Conservation (phyloP, 768 basidiomycete species). For the Amanita jacksonii region DNA sequence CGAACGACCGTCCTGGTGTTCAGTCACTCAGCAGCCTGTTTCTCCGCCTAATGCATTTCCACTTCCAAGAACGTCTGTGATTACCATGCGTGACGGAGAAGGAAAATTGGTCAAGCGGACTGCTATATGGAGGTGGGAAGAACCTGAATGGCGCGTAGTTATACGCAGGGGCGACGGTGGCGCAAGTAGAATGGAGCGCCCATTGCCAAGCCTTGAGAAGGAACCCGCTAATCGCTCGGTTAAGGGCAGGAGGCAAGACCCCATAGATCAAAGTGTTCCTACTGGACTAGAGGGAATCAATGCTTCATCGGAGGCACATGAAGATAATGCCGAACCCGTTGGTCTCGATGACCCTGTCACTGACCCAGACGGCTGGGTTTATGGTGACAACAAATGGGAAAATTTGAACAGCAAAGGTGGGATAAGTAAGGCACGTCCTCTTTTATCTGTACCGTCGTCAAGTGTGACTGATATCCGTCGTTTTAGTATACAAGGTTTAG, state of each 20-base stretch:
- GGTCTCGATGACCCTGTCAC: constrained; percentile 50
- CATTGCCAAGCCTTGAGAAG: constrained; percentile 42
- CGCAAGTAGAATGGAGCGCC: constrained; percentile 47
- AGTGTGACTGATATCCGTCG: not conserved
- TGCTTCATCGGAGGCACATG: constrained; percentile 19
- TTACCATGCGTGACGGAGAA: constrained; percentile 42
- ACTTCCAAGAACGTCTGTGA: constrained; percentile 52
- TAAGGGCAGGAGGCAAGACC: constrained; percentile 39
- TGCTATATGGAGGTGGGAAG: constrained; percentile 85
- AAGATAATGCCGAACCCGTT: constrained; percentile 22
- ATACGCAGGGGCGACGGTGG: constrained; percentile 46
- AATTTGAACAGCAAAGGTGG: constrained; percentile 63
- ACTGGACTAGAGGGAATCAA: constrained; percentile 16
- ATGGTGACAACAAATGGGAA: constrained; percentile 96
- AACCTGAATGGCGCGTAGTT: constrained; percentile 82
- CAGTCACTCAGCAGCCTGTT: constrained; percentile 45
- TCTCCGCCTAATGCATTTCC: constrained; percentile 62
- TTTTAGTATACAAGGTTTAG: constrained; percentile 76
- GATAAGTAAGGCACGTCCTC: constrained; percentile 60
- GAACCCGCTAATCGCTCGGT: constrained; percentile 37
- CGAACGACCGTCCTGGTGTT: constrained; percentile 87
- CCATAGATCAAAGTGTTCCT: constrained; percentile 10
- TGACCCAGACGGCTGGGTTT: constrained; percentile 88
- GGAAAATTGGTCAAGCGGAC: constrained; percentile 52
- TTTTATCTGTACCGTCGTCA: not conserved